phyloP scores from a whole-genome alignment of 257 asterid genomes.

The Cordia subcordata region DNA sequence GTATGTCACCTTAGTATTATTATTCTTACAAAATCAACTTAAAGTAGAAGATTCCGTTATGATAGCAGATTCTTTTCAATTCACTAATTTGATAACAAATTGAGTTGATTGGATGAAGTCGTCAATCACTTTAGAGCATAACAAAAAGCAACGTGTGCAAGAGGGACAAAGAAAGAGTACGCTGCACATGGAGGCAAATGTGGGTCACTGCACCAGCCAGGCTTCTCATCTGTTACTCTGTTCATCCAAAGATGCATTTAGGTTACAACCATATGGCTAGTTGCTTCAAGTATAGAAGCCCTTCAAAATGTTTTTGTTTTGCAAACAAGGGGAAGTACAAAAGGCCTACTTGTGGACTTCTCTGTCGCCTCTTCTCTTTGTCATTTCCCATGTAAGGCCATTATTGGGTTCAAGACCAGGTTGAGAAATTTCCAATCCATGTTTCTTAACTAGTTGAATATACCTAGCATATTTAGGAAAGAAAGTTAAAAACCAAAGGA shows the following conservation, averaged over 20 bases:
- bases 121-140: too few relatives aligned
- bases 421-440: constrained; percentile 93
- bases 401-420: constrained; percentile 99
- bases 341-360: constrained; percentile 90
- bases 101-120: too few relatives aligned
- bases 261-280: background rate
- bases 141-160: background rate
- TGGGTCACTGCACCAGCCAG: constrained; percentile 99
- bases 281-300: background rate
- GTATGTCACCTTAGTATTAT: too few relatives aligned
- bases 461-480: constrained; percentile 43
- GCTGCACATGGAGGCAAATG: constrained; percentile 99
- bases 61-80: too few relatives aligned
- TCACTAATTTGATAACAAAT: too few relatives aligned
- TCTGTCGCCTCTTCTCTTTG: constrained; percentile 93
- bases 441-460: constrained; percentile 78
- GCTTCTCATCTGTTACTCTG: constrained; percentile 98
- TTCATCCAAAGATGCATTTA: constrained; percentile 9
- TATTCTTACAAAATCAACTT: too few relatives aligned
- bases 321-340: background rate
- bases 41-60: too few relatives aligned
- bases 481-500: background rate
- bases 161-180: constrained; percentile 39
- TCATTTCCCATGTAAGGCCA: constrained; percentile 99
- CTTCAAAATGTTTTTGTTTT: background rate